phyloP scores from a whole-genome alignment of 306 rosid genomes.

The Cyclanthera cordifolia region DNA sequence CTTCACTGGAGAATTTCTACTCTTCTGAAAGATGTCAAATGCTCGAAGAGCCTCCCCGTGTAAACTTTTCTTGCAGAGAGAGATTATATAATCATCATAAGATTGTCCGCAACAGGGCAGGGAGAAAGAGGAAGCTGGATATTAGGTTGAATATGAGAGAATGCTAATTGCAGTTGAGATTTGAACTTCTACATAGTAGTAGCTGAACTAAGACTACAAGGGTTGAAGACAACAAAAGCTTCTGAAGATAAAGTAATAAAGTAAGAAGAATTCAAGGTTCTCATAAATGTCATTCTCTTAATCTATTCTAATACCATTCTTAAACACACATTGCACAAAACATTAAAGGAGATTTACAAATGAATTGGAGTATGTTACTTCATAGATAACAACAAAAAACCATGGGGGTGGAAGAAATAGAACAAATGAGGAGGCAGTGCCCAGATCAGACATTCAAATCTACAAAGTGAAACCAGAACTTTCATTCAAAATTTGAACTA shows the following conservation, averaged over 20 bases:
- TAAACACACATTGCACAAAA: background rate
- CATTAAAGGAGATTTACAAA: background rate
- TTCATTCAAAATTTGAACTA: background rate
- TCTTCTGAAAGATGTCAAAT: conserved; percentile 32
- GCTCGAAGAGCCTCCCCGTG: conserved; percentile 52
- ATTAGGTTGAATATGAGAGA: conserved; percentile 16
- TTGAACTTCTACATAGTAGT: conserved; percentile 25
- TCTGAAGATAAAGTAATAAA: background rate
- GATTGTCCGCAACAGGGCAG: conserved; percentile 22
- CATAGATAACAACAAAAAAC: background rate
- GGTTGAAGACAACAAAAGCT: conserved; percentile 6
- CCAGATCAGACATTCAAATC: background rate
- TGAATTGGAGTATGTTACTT: conserved; percentile 12
- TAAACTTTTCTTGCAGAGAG: conserved; percentile 33
- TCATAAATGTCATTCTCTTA: conserved; percentile 9
- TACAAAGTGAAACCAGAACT: background rate
- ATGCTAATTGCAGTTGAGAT: conserved; percentile 24
- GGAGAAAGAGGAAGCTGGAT: conserved; percentile 14
- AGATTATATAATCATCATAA: conserved; percentile 31
- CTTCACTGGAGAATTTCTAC: conserved; percentile 23
- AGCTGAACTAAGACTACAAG: background rate
- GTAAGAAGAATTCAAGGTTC: background rate
- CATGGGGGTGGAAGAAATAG: background rate
- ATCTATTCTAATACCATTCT: conserved; percentile 1
- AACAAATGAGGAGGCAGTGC: background rate